phyloP scores from a whole-genome alignment of 2,329 filamentous ascomycete genomes.

The Albophoma yamanashiensis region DNA sequence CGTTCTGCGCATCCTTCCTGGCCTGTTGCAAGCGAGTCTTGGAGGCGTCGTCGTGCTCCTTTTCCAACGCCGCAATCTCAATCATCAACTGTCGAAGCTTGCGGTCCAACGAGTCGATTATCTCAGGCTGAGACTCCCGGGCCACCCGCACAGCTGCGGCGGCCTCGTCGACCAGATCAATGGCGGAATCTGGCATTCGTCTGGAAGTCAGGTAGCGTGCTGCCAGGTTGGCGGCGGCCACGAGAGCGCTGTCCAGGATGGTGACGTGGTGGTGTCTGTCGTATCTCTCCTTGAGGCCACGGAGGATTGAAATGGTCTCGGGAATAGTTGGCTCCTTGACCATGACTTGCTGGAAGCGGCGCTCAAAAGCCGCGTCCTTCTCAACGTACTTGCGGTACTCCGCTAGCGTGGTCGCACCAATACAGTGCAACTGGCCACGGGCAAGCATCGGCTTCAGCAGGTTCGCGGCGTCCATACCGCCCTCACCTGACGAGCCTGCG shows the following conservation, averaged over 20 bases:
- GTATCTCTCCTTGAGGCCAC: slow-evolving; percentile 95
- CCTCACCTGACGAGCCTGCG: slow-evolving; percentile 85
- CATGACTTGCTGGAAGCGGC: slow-evolving; percentile 95
- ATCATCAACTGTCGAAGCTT: slow-evolving; percentile 87
- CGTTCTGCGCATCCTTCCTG: slow-evolving; percentile 84
- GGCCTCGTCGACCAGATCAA: slow-evolving; percentile 93
- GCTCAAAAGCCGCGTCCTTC: slow-evolving; percentile 95
- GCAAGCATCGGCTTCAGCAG: slow-evolving; percentile 97
- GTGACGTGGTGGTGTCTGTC: slow-evolving; percentile 97
- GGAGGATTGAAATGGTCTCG: slow-evolving; percentile 95
- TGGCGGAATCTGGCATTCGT: slow-evolving; percentile 88
- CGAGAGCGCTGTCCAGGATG: slow-evolving; percentile 88
- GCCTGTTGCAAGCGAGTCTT: slow-evolving; percentile 72
- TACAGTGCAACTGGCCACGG: slow-evolving; percentile 92
- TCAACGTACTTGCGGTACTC: slow-evolving; percentile 99
- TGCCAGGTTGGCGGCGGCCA: slow-evolving; percentile 81
- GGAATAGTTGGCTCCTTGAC: slow-evolving; percentile 85
- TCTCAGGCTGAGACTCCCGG: slow-evolving; percentile 90
- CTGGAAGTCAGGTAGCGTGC: slow-evolving; percentile 87
- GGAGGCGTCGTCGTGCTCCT: slow-evolving; percentile 91
- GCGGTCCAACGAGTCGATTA: slow-evolving; percentile 88
- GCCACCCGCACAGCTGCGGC: slow-evolving; percentile 93
- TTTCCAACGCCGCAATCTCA: slow-evolving; percentile 88
- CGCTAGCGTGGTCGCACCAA: slow-evolving; percentile 86
- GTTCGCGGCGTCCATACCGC: slow-evolving; percentile 98